Base-by-base conservation (phyloP, 495 filamentous ascomycete genomes). In the Penicillium angulare region DNA sequence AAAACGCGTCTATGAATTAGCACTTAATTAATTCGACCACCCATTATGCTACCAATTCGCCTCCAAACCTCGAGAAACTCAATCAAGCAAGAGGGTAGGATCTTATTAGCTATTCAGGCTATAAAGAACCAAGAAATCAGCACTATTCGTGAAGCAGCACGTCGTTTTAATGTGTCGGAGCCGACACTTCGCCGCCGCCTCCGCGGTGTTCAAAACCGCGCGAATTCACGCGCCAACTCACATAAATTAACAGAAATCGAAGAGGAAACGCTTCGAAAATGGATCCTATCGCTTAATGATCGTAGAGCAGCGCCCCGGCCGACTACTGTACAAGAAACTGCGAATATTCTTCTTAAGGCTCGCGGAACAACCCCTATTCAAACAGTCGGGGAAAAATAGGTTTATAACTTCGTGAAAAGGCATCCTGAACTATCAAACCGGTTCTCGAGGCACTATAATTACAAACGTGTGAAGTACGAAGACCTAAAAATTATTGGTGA, bases 141-240 rank as follows among this genome's bases (percentile, higher is more conserved):
- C 27, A 32, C 36, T 4, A 35, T 55, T 31, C 39, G 41, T 21
- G 21, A 42, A 44, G 56, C 59, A 40, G 50, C 59, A 38, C 55
- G 54, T 17, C 18, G 44, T 20, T 68, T 59, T 50, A 63, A 59
- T 47, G 50, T 68, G 20, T 50, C 54, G 26, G 10, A 53, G 43
- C 22, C 58, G 10, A 68, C 60, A 13, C 52, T 71, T 3, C 48
- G 31, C 2, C 5, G 17, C 10, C 48, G 63, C 7, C 36, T 64
- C 2, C 52, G 60, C 46, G 50, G 51, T 15, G 16, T 22, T 29
- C 36, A 45, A 49, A n/a, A 15, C 20, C 42, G 50, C 13, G 5
- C 16, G 2, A 22, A 23, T n/a, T 5, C 22, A 33, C 52, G 48
- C 47, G 33, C 43, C 6, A 67, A 62, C 29, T 7, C 3, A 4